Percentiles rank a stretch among this genome's conserved stretches.
These are phyloP conservation scores for Aspergillus awamori DNA, from an alignment of 2,329 filamentous ascomycete genomes.

Conservation along the genomic window DNA sequence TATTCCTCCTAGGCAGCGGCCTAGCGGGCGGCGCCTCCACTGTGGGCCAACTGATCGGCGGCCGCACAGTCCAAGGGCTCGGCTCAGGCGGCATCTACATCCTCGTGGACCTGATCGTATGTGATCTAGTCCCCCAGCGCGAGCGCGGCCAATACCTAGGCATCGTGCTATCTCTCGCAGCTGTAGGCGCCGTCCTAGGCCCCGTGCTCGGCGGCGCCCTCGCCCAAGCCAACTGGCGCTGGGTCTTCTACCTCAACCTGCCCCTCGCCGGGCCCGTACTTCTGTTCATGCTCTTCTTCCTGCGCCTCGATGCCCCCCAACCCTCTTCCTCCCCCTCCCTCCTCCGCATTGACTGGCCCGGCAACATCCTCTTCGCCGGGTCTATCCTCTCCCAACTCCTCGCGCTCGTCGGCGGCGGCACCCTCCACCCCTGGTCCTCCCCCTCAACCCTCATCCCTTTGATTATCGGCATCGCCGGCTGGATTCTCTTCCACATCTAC, in stretches of 20 bases:
- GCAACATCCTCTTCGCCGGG: conserved; percentile 30
- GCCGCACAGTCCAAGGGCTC: conserved; percentile 58
- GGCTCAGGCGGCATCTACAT: conserved; percentile 50
- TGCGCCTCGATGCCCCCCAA: conserved; percentile 19
- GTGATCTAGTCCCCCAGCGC: conserved; percentile 50
- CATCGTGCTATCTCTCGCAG: conserved; percentile 17
- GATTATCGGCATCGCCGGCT: conserved; percentile 26
- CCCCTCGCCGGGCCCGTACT: conserved; percentile 29
- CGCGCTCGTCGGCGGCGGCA: conserved; percentile 32
- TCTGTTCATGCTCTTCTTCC: conserved; percentile 27
- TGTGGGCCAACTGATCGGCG: conserved; percentile 55
- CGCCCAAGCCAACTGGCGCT: conserved; percentile 28
- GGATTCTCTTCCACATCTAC: conserved; percentile 23
- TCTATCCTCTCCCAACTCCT: conserved; percentile 32
- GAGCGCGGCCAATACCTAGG: conserved; percentile 34
- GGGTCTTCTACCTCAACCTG: conserved; percentile 36
- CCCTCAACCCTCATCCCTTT: conserved; percentile 32
- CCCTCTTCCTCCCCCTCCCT: background rate
- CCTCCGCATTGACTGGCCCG: conserved; percentile 30
- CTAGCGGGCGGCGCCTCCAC: conserved; percentile 54
- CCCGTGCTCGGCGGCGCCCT: conserved; percentile 37
- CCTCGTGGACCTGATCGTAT: conserved; percentile 49
- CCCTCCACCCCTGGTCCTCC: conserved; percentile 31
- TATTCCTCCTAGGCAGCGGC: conserved; percentile 58
- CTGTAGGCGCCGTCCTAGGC: background rate